Evolutionary conservation across 23 red algal genomes (phyloP).

Genomic region (Chondrus crispus): DNA sequence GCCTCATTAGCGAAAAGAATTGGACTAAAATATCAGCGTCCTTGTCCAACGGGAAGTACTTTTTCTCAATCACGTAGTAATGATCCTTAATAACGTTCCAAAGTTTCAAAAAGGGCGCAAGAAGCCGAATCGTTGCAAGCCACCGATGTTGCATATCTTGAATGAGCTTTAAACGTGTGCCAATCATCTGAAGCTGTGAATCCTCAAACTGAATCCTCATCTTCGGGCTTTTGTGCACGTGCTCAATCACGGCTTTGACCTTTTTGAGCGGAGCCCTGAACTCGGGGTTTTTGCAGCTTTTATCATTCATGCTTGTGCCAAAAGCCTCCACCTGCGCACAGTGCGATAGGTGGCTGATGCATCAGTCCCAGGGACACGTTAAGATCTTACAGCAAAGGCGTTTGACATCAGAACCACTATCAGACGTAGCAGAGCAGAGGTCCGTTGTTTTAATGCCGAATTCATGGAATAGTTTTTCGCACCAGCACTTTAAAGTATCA

Average conservation of each 20-base stretch:
- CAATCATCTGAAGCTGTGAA: background rate
- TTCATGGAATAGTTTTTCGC: background rate
- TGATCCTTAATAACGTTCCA: background rate
- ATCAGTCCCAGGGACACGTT: background rate
- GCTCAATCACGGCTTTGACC: background rate
- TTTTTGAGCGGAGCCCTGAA: background rate
- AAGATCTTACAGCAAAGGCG: background rate
- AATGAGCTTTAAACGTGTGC: background rate
- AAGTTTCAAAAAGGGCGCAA: background rate
- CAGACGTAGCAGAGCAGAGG: background rate
- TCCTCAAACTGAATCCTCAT: background rate
- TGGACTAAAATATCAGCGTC: no score
- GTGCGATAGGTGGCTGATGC: background rate
- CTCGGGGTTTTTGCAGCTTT: background rate
- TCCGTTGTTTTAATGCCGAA: background rate
- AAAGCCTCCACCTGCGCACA: conserved; percentile 9
- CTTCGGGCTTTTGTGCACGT: background rate
- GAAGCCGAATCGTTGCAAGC: background rate
- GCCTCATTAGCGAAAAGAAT: background rate
- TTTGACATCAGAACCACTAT: conserved; percentile 17
- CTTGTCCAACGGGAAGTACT: background rate
- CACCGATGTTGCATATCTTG: background rate
- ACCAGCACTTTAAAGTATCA: background rate
- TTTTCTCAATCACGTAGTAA: background rate
- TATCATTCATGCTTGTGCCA: background rate